A percentile compares a stretch with the other conserved stretches of the same genome.
Evolutionary conservation across 106 monocot species (phyloP).

Genomic region (Acorus calamus): DNA sequence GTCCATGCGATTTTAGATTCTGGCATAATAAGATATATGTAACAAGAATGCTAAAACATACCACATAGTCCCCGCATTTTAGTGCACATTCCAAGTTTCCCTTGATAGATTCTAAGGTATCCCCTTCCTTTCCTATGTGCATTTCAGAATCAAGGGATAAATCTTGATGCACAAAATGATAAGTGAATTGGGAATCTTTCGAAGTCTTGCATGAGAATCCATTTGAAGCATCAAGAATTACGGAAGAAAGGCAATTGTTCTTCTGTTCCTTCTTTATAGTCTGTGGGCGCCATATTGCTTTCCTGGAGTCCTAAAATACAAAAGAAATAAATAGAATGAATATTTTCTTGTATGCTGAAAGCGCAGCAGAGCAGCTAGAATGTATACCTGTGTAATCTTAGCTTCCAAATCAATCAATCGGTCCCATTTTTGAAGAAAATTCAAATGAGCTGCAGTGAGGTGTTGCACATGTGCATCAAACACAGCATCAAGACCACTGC

Average conservation of each 20-base stretch:
- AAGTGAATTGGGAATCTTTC: constrained; percentile 45
- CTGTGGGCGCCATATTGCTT: constrained; percentile 24
- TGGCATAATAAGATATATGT: not conserved
- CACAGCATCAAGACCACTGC: constrained; percentile 65
- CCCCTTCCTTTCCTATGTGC: constrained; percentile 4
- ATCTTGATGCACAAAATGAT: constrained; percentile 53
- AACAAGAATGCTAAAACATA: constrained; percentile 13
- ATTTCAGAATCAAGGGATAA: constrained; percentile 4
- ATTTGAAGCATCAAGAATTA: constrained; percentile 53
- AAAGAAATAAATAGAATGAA: constrained; percentile 2
- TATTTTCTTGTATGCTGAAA: constrained; percentile 2
- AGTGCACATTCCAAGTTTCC: constrained; percentile 38
- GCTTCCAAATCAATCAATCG: constrained; percentile 84
- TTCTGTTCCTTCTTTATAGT: constrained; percentile 20
- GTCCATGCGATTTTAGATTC: no score
- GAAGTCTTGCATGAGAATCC: constrained; percentile 17
- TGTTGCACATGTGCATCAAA: constrained; percentile 55
- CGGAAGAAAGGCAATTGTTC: constrained; percentile 27
- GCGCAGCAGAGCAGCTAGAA: constrained; percentile 2
- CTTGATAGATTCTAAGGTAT: constrained; percentile 6
- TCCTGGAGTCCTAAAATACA: constrained; percentile 50
- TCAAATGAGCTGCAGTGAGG: constrained; percentile 40
- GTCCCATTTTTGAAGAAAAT: constrained; percentile 83
- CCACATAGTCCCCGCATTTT: constrained; percentile 86
- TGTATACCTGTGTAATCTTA: constrained; percentile 54